phyloP scores from a whole-genome alignment of 208 protist genomes.

The Balamuthia mandrillaris region DNA sequence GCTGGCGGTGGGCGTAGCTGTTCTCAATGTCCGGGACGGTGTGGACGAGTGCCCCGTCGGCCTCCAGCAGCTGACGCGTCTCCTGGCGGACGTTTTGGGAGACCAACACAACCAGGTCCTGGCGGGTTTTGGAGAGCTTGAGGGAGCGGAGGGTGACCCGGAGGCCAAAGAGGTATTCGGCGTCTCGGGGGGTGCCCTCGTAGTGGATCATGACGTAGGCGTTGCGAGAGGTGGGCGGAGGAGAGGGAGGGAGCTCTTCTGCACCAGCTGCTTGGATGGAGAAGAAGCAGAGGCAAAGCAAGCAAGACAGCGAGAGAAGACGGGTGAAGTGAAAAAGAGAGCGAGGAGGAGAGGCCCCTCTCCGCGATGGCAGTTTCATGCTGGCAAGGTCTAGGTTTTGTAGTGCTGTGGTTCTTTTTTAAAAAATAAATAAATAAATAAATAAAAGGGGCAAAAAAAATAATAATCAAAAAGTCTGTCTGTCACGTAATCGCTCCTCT shows the following conservation, averaged over 20 bases:
- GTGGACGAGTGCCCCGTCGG: conserved; percentile 40
- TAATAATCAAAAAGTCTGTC: no score
- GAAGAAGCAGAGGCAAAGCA: no score
- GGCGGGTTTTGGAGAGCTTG: conserved; percentile 37
- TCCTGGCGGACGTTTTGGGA: conserved; percentile 30
- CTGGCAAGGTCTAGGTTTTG: no score
- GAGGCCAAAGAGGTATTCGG: conserved; percentile 23
- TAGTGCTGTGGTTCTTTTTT: no score
- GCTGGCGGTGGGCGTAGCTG: conserved; percentile 26
- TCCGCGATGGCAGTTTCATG: no score
- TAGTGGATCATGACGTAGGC: conserved; percentile 60
- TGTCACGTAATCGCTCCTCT: no score
- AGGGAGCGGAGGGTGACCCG: conserved; percentile 53
- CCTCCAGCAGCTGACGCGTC: background rate
- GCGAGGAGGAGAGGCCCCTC: no score
- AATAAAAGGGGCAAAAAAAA: no score
- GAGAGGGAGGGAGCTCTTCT: background rate
- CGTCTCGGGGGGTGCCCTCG: conserved; percentile 52
- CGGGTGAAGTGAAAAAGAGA: no score
- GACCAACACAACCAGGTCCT: conserved; percentile 49
- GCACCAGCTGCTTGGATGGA: background rate
- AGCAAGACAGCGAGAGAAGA: no score
- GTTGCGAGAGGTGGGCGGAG: background rate
- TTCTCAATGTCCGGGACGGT: conserved; percentile 47
- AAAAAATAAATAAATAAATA: no score